Evolutionary conservation across 2,329 filamentous ascomycete genomes (phyloP).

Genomic region (Colletotrichum graminicola): DNA sequence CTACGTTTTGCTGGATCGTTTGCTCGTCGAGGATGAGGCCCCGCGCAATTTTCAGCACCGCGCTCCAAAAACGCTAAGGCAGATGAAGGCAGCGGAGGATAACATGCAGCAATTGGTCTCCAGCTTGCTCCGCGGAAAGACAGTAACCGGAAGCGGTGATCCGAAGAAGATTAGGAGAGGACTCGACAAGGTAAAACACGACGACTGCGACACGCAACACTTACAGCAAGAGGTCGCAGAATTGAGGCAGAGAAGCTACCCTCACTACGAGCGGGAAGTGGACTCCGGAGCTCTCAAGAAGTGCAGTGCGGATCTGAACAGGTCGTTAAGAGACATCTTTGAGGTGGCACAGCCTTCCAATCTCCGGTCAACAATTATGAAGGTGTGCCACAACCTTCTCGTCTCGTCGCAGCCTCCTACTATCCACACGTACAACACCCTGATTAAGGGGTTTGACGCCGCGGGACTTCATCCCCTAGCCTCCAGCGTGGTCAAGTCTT

Average conservation of each 20-base stretch:
- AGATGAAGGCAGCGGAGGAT: conserved; percentile 7
- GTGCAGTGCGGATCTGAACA: conserved; percentile 29
- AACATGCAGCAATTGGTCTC: background rate
- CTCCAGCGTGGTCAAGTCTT: conserved; percentile 65
- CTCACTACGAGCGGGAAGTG: conserved; percentile 13
- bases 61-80: background rate
- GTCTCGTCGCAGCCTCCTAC: conserved; percentile 71
- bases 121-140: conserved; percentile 39
- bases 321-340: conserved; percentile 24
- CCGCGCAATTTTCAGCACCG: background rate
- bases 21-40: conserved; percentile 11
- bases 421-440: conserved; percentile 77
- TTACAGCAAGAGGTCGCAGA: conserved; percentile 29
- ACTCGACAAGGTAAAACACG: conserved; percentile 44
- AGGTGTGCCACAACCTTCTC: conserved; percentile 76
- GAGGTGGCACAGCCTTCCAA: conserved; percentile 3
- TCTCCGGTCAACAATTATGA: conserved; percentile 48
- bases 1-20: conserved; percentile 9
- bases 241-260: conserved; percentile 18
- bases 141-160: background rate
- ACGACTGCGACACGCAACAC: conserved; percentile 4
- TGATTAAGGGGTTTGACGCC: conserved; percentile 75
- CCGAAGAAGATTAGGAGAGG: conserved; percentile 43
- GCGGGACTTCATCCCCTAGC: conserved; percentile 63
- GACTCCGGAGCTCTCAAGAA: background rate